A percentile compares a stretch with the other conserved stretches of the same genome.
phyloP scores from a whole-genome alignment of 1,284 basidiomycete species.

The Uromyces viciae-fabae region DNA sequence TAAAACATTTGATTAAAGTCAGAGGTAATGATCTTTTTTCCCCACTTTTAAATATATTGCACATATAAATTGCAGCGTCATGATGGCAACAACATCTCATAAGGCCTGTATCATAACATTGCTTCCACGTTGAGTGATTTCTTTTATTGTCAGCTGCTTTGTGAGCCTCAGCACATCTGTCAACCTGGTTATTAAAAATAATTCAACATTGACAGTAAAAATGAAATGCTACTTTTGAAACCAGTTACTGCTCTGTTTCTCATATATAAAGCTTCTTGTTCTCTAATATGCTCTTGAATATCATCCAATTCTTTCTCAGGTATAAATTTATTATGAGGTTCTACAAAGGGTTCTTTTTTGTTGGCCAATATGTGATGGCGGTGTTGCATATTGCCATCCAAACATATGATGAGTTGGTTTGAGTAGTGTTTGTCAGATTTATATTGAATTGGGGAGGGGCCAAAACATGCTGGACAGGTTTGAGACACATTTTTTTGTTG shows the following conservation, averaged over 20 bases:
- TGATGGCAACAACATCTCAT: conserved; percentile 13
- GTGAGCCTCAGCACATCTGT: conserved; percentile 11
- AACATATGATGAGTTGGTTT: too few relatives aligned
- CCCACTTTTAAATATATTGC: not conserved
- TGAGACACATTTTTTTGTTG: not conserved
- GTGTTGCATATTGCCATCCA: too few relatives aligned
- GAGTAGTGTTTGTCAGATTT: not conserved
- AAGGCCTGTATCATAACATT: not conserved
- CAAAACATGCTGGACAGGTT: not conserved
- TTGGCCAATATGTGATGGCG: too few relatives aligned
- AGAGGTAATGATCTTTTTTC: not conserved
- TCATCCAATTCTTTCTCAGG: too few relatives aligned
- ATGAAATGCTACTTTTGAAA: not conserved
- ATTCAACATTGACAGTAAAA: not conserved
- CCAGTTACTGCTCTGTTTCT: too few relatives aligned
- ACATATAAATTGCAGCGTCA: conserved; percentile 1
- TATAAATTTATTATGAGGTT: too few relatives aligned
- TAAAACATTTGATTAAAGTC: not conserved
- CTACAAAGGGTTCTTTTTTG: too few relatives aligned
- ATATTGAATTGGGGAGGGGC: not conserved
- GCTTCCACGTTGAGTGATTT: not conserved
- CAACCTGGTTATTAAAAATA: not conserved
- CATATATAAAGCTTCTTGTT: too few relatives aligned
- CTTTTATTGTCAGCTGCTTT: not conserved
- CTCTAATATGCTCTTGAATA: too few relatives aligned